These are phyloP conservation scores for Tephrocybe sp. DNA, from an alignment of 768 basidiomycete species.

Conservation along the genomic window DNA sequence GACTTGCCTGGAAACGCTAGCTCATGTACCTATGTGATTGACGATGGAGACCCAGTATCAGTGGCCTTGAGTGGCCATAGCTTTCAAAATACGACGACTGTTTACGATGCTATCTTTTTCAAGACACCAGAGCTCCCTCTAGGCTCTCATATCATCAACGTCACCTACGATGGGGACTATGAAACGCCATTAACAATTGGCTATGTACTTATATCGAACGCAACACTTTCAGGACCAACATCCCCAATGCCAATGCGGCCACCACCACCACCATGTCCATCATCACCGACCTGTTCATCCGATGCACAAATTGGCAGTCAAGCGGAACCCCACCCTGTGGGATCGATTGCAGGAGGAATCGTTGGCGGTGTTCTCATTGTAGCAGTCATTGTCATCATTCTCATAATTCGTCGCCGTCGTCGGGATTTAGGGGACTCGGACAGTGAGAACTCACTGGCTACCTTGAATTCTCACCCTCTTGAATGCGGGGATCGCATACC, in stretches of 20 bases:
- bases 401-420: neutral
- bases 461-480: neutral
- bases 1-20: neutral
- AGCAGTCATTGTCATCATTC: neutral
- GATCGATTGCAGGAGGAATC: neutral
- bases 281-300: neutral
- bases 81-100: neutral
- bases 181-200: neutral
- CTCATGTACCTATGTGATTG: neutral
- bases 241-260: neutral
- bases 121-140: neutral
- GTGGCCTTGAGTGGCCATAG: neutral
- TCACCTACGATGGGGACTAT: neutral
- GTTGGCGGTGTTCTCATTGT: neutral
- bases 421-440: neutral
- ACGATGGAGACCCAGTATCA: neutral
- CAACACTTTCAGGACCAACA: neutral
- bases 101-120: neutral
- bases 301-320: neutral
- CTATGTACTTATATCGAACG: neutral
- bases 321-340: neutral
- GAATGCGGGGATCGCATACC: neutral
- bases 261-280: neutral
- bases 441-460: neutral
- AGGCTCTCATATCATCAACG: neutral